These are phyloP conservation scores for Fallopia convolvulus DNA, from an alignment of 148 eudicot genomes.

Conservation along the genomic window DNA sequence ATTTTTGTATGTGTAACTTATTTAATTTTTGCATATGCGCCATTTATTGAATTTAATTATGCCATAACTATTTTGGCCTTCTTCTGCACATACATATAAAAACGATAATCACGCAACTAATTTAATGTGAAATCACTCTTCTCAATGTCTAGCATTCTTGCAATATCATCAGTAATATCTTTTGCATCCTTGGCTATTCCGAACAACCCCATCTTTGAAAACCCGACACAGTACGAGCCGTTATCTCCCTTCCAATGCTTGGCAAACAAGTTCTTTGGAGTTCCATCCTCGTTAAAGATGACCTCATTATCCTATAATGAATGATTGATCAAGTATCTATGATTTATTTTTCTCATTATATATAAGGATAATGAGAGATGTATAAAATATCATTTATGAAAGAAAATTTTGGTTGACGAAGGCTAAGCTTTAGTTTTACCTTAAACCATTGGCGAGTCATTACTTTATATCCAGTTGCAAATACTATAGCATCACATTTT, in stretches of 20 bases:
- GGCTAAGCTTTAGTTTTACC: conserved; percentile 9
- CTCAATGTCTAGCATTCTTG: not conserved
- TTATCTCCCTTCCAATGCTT: conserved; percentile 30
- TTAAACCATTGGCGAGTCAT: conserved; percentile 26
- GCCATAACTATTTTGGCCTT: too few species aligned
- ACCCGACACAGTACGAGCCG: conserved; percentile 25
- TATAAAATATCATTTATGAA: not conserved
- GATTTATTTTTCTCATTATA: too few species aligned
- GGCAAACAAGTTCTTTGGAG: conserved; percentile 16
- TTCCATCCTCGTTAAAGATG: conserved; percentile 21
- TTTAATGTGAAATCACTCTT: not conserved
- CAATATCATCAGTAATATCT: conserved; percentile 25
- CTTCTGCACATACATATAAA: too few species aligned
- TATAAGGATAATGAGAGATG: not conserved
- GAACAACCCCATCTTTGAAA: conserved; percentile 27
- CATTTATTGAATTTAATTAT: too few species aligned
- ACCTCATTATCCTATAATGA: conserved; percentile 18
- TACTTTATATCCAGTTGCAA: conserved; percentile 30
- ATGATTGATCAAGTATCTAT: not conserved
- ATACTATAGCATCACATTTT: conserved; percentile 26
- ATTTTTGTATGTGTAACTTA: too few species aligned
- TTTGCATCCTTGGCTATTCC: conserved; percentile 27
- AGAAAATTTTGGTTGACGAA: not conserved
- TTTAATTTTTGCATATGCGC: too few species aligned
- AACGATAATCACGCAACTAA: too few species aligned